Evolutionary conservation across 2,329 filamentous ascomycete genomes (phyloP), one percentile per base, ranked within the genome.

Genomic region (Echinosphaeria canescens): DNA sequence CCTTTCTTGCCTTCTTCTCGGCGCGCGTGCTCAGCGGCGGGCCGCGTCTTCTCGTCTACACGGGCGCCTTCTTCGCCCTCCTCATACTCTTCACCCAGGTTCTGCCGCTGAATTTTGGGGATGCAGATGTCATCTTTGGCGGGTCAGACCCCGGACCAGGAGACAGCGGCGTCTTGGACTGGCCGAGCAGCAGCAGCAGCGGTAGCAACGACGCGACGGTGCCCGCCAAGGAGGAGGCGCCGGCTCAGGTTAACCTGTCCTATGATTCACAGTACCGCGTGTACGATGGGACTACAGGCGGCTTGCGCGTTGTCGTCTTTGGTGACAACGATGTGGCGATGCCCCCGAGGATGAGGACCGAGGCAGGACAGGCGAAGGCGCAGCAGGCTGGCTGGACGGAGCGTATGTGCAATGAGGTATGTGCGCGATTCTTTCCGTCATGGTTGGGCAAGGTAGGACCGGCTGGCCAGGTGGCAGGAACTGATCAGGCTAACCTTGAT

Each of bases 231-330:
- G 7, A 19, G 7, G 17, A 19, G 7, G 17, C 6, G 17, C 17
- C 6, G 7, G 17, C 17, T 10, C 7, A 19, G 7, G n/a, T n/a
- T n/a, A n/a, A n/a, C n/a, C n/a, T n/a, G n/a, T n/a, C n/a, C n/a
- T n/a, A n/a, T n/a, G n/a, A n/a, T n/a, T n/a, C n/a, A n/a, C n/a
- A n/a, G n/a, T n/a, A 25, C 2, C 24, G 31, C 19, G 33, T 34
- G 5, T 31, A 20, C 1, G 30, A 30, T 13, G 29, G 26, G 12
- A 30, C 23, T 15, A 15, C 30, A 2, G 45, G 45, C 5, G 45
- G 52, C 3, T 30, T 63, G 31, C 51, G 59, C 28, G 45, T 64
- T 6, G 56, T 64, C 7, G 54, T 59, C 5, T 64, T 64, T 36
- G 59, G 59, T 4, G 58, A 60, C 30, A 42, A 58, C n/a, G 49